phyloP scores from a whole-genome alignment of 2,329 filamentous ascomycete genomes.

The Samsoniella hepiali region DNA sequence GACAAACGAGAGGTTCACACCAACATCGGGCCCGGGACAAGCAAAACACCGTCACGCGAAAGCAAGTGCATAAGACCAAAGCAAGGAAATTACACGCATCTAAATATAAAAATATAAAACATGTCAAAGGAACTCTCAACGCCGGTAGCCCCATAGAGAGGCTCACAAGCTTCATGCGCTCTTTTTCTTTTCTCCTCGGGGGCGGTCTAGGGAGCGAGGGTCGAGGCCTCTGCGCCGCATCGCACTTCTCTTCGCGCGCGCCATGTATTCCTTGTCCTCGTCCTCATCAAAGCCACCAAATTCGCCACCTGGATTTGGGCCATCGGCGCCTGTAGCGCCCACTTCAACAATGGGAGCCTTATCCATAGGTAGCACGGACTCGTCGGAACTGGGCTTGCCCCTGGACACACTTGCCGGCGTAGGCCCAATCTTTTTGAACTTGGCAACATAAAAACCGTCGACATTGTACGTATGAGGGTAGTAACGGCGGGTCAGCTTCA shows the following conservation, averaged over 20 bases:
- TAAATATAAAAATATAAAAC: not conserved
- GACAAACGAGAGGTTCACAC: too few relatives aligned
- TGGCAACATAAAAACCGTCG: slow-evolving; percentile 97
- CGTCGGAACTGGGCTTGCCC: slow-evolving; percentile 25
- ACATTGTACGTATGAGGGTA: slow-evolving; percentile 93
- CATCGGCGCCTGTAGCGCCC: slow-evolving; percentile 35
- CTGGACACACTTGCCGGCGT: slow-evolving; percentile 55
- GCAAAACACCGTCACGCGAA: not conserved
- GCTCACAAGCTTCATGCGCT: not conserved
- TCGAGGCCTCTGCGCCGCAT: slow-evolving; percentile 73
- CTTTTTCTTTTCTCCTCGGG: not conserved
- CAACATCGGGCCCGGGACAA: too few relatives aligned
- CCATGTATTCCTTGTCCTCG: slow-evolving; percentile 68
- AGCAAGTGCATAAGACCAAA: not conserved
- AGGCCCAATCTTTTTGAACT: slow-evolving; percentile 88
- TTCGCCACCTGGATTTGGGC: slow-evolving; percentile 24
- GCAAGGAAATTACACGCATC: not conserved
- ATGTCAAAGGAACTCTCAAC: not conserved
- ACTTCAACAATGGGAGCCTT: slow-evolving; percentile 60
- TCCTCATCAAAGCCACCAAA: slow-evolving; percentile 76
- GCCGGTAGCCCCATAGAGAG: not conserved
- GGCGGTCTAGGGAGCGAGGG: slow-evolving; percentile 44
- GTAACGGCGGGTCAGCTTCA: slow-evolving; percentile 80
- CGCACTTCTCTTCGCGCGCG: slow-evolving; percentile 68
- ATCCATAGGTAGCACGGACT: slow-evolving; percentile 55